These are phyloP conservation scores for Stipa capillata DNA, from an alignment of 176 grass and related monocot genomes.

Conservation along the genomic window DNA sequence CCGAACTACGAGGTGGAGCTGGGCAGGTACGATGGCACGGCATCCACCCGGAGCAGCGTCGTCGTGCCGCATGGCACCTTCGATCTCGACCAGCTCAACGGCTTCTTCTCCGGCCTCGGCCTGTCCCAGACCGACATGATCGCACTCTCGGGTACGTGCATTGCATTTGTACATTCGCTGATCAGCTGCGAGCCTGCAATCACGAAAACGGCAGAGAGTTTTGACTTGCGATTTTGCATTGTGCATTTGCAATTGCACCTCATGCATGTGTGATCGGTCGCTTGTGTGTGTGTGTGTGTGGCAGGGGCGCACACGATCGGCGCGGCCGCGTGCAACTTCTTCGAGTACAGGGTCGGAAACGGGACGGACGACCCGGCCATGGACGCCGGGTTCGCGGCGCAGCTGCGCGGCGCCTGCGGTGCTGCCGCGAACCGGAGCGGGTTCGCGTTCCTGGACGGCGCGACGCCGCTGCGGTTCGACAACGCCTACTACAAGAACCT, in stretches of 20 bases:
- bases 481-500: conserved; percentile 43
- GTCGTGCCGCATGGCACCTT: too few relatives aligned
- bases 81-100: too few relatives aligned
- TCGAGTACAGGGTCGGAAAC: conserved; percentile 31
- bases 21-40: too few relatives aligned
- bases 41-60: too few relatives aligned
- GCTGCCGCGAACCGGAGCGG: background rate
- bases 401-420: conserved; percentile 14
- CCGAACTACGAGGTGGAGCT: too few relatives aligned
- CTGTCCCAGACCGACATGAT: too few relatives aligned
- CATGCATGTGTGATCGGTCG: too few relatives aligned
- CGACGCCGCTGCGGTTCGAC: conserved; percentile 38
- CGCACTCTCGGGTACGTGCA: too few relatives aligned
- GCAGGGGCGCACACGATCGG: conserved; percentile 52
- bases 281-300: too few relatives aligned
- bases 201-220: background rate
- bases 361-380: conserved; percentile 21
- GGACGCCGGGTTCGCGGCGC: conserved; percentile 28
- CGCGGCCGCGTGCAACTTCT: conserved; percentile 28
- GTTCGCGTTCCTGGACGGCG: conserved; percentile 47
- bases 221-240: background rate
- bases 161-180: too few relatives aligned
- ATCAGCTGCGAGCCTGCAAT: too few relatives aligned
- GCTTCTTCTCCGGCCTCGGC: too few relatives aligned
- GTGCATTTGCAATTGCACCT: background rate